Evolutionary conservation across 2,329 filamentous ascomycete species (phyloP).

Genomic region (Alternaria atra): DNA sequence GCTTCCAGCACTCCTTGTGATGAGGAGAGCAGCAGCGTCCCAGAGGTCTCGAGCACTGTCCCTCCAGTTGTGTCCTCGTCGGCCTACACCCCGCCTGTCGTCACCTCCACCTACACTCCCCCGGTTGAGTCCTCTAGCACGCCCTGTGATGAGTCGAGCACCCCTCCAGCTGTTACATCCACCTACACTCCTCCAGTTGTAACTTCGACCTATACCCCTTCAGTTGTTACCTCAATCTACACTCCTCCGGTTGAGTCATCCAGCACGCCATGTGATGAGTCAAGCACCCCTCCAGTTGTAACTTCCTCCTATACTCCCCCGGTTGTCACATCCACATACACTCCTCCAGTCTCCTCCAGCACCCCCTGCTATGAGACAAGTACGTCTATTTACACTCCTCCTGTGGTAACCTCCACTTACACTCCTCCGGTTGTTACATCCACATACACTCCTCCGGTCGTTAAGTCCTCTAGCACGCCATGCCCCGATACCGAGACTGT

Average conservation of each 20-base stretch:
- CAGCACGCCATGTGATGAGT: too few species aligned
- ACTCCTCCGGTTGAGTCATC: neutral
- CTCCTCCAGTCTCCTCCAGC: neutral
- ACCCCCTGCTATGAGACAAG: conserved; percentile 3
- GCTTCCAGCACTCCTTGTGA: conserved; percentile 10
- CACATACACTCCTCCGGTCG: neutral
- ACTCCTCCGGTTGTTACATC: neutral
- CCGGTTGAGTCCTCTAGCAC: neutral
- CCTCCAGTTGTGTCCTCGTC: neutral
- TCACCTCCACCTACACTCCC: neutral
- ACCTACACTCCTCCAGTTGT: neutral
- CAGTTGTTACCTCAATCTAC: neutral
- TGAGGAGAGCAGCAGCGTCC: conserved; percentile 1
- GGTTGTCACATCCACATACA: neutral
- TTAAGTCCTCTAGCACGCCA: neutral
- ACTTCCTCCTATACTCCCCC: neutral
- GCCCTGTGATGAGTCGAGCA: conserved; percentile 1
- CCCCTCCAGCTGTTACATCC: neutral
- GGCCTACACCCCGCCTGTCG: neutral
- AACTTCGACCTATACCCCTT: neutral
- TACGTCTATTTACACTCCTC: conserved; percentile 1
- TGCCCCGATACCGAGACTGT: conserved; percentile 3
- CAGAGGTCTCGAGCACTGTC: neutral
- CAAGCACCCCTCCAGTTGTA: neutral
- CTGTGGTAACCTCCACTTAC: neutral